phyloP scores from a whole-genome alignment of 345 rosid species.

The Camelina laxa region DNA sequence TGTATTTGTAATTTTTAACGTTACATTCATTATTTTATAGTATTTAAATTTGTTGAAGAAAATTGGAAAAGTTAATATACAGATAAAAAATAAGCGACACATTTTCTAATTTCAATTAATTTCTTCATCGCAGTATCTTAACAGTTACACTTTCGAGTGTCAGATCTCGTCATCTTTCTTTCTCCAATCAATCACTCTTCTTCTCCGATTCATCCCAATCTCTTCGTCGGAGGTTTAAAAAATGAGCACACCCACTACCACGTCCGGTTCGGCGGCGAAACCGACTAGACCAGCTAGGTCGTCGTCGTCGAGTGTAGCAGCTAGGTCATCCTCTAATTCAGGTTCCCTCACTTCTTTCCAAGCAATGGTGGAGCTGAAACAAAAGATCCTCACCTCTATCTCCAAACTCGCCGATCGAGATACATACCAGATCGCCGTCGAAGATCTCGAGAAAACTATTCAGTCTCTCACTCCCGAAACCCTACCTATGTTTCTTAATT shows the following conservation, averaged over 20 bases:
- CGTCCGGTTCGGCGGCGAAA: conserved; percentile 43
- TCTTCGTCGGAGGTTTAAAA: background rate
- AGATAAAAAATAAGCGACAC: conserved; percentile 25
- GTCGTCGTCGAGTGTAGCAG: conserved; percentile 45
- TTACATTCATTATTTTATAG: background rate
- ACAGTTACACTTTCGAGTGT: conserved; percentile 39
- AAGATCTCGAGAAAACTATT: conserved; percentile 81
- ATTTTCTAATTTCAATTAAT: background rate
- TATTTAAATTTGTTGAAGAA: background rate
- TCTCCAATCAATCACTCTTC: conserved; percentile 12
- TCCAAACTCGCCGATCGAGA: conserved; percentile 95
- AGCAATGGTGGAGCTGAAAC: conserved; percentile 97
- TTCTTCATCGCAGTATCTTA: conserved; percentile 12
- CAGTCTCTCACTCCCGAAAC: conserved; percentile 74
- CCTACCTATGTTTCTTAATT: conserved; percentile 86
- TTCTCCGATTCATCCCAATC: conserved; percentile 8
- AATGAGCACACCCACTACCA: too few relatives aligned
- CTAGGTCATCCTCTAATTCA: conserved; percentile 51
- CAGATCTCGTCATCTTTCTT: conserved; percentile 37
- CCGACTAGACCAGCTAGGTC: conserved; percentile 47
- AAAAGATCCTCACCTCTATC: conserved; percentile 79
- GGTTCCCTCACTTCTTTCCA: conserved; percentile 77
- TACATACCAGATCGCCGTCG: conserved; percentile 90
- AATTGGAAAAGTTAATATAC: background rate
- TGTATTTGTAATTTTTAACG: too few relatives aligned